phyloP scores from a whole-genome alignment of 1,284 basidiomycete genomes.

The Leccinum huronense region DNA sequence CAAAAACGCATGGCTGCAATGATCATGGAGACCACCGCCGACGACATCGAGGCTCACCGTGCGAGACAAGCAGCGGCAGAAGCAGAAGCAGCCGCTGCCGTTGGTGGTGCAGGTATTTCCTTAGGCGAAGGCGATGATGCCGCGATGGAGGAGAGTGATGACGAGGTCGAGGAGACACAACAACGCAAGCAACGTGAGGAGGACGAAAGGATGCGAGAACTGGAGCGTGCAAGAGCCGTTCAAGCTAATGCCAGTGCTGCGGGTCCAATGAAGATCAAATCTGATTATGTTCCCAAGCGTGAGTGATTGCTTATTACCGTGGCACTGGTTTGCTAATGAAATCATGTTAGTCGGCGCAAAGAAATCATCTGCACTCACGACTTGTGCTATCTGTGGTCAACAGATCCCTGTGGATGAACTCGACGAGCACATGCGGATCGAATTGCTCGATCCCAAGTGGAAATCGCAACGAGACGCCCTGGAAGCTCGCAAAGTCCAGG shows the following conservation, averaged over 20 bases:
- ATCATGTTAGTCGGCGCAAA: slow-evolving; percentile 59
- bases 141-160: slow-evolving; percentile 74
- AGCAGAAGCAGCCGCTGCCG: slow-evolving; percentile 71
- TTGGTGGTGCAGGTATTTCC: slow-evolving; percentile 53
- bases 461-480: slow-evolving; percentile 88
- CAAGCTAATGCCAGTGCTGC: slow-evolving; percentile 75
- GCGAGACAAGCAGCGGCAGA: slow-evolving; percentile 78
- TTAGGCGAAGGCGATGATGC: slow-evolving; percentile 56
- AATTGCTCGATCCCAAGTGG: slow-evolving; percentile 96
- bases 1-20: slow-evolving; percentile 98
- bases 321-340: slow-evolving; percentile 11
- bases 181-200: slow-evolving; percentile 69
- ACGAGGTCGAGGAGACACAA: slow-evolving; percentile 68
- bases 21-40: slow-evolving; percentile 92
- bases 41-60: slow-evolving; percentile 78
- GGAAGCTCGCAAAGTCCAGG: slow-evolving; percentile 87
- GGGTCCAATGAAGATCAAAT: slow-evolving; percentile 93
- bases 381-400: slow-evolving; percentile 92
- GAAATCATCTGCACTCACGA: slow-evolving; percentile 75
- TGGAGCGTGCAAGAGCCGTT: slow-evolving; percentile 74
- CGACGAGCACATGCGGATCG: slow-evolving; percentile 98
- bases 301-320: slow-evolving; percentile 35
- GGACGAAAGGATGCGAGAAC: slow-evolving; percentile 72
- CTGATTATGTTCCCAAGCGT: slow-evolving; percentile 95
- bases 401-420: slow-evolving; percentile 93